Evolutionary conservation across 176 grass and related monocot species (phyloP).

Genomic region (Avena eriantha): DNA sequence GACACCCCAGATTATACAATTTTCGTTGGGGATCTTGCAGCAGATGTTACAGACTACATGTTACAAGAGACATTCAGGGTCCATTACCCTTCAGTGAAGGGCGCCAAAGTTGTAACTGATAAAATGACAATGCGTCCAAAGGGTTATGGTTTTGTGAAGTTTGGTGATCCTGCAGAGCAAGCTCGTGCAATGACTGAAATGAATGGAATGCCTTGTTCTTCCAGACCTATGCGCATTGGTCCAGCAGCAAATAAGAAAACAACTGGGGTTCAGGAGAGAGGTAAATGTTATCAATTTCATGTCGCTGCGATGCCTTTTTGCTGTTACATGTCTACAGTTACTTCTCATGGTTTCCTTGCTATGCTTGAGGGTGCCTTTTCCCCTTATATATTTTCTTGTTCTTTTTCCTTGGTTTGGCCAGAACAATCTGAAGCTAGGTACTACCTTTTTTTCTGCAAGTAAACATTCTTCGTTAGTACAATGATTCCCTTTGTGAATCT

Average conservation of each 20-base stretch:
- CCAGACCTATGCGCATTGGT: slow-evolving; percentile 92
- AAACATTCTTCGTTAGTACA: slow-evolving; percentile 46
- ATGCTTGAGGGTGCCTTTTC: slow-evolving; percentile 28
- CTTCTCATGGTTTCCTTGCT: slow-evolving; percentile 17
- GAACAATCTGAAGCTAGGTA: slow-evolving; percentile 52
- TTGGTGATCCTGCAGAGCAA: slow-evolving; percentile 84
- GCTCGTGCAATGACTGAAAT: slow-evolving; percentile 96
- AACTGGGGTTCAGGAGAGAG: slow-evolving; percentile 74
- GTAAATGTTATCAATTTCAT: slow-evolving; percentile 50
- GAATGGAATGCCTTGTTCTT: slow-evolving; percentile 93
- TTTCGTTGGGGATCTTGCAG: slow-evolving; percentile 91
- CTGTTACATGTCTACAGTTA: background rate
- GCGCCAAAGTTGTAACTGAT: slow-evolving; percentile 96
- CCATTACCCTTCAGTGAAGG: slow-evolving; percentile 88
- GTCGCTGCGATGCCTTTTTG: background rate
- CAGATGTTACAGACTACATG: slow-evolving; percentile 97
- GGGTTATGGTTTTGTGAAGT: slow-evolving; percentile 98
- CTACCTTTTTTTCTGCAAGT: slow-evolving; percentile 38
- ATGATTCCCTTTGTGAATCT: slow-evolving; percentile 58
- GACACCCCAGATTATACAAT: slow-evolving; percentile 87
- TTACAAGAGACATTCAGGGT: slow-evolving; percentile 89
- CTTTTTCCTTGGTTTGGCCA: slow-evolving; percentile 39
- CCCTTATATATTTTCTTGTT: background rate
- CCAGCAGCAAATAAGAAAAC: slow-evolving; percentile 85
- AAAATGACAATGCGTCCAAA: slow-evolving; percentile 89